These are phyloP conservation scores for Picea engelmannii DNA, from an alignment of 83 land plant genomes.

Conservation along the genomic window DNA sequence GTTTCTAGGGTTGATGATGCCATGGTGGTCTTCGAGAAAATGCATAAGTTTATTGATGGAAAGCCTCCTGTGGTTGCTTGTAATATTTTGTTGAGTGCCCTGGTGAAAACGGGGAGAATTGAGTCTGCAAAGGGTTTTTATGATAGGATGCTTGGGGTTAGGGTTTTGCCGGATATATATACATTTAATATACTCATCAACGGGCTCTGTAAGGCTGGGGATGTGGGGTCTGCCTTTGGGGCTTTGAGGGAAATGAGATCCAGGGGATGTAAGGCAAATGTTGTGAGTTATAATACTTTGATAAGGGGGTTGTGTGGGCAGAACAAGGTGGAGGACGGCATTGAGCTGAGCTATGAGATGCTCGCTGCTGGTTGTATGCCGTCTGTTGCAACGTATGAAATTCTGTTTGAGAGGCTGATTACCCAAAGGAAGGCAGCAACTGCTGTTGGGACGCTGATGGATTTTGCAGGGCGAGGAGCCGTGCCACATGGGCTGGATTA, in stretches of 20 bases:
- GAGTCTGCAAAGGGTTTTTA: conserved; percentile 31
- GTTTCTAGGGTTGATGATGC: conserved; percentile 48
- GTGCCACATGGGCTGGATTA: conserved; percentile 60
- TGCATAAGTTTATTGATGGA: conserved; percentile 51
- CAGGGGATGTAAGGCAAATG: conserved; percentile 53
- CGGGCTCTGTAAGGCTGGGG: conserved; percentile 37
- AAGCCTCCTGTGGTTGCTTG: conserved; percentile 39
- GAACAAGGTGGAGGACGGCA: conserved; percentile 53
- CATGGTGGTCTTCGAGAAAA: conserved; percentile 30
- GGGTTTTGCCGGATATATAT: conserved; percentile 54
- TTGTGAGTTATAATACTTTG: conserved; percentile 65
- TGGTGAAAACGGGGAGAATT: conserved; percentile 27
- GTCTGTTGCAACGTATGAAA: conserved; percentile 53
- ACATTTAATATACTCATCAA: conserved; percentile 63
- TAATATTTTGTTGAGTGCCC: conserved; percentile 52
- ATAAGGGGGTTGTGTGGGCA: conserved; percentile 55
- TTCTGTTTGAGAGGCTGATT: conserved; percentile 51
- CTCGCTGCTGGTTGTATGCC: conserved; percentile 49
- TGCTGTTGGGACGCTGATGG: conserved; percentile 48
- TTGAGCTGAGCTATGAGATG: conserved; percentile 66
- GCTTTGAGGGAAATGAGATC: conserved; percentile 61
- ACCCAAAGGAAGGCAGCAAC: conserved; percentile 27
- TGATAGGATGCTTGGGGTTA: conserved; percentile 28
- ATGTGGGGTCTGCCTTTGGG: conserved; percentile 36
- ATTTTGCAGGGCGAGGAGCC: conserved; percentile 26